A percentile compares a stretch with the other conserved stretches of the same genome.
Evolutionary conservation across 2,329 filamentous ascomycete genomes (phyloP).

Genomic region (Ophiostoma sp.): DNA sequence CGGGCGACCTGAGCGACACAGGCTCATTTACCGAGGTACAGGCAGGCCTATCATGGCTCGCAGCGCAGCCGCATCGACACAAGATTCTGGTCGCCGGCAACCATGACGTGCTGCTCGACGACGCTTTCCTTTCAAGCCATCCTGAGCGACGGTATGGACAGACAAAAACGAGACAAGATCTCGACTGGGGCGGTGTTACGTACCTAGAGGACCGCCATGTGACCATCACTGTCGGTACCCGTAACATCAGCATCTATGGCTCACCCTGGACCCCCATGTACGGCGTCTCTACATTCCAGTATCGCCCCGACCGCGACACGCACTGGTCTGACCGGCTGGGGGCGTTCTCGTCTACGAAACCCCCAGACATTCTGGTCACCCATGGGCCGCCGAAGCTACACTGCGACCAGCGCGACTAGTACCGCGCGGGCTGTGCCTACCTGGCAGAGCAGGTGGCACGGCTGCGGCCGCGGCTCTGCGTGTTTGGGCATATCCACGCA

Average conservation of each 20-base stretch:
- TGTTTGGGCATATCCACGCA: constrained; percentile 31
- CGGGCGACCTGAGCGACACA: constrained; percentile 38
- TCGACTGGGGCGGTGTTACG: constrained; percentile 27
- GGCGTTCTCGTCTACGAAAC: neutral
- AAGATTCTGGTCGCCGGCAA: constrained; percentile 35
- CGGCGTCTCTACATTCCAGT: constrained; percentile 30
- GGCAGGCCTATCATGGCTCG: constrained; percentile 35
- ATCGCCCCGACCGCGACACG: constrained; percentile 21
- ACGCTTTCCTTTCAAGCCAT: constrained; percentile 8
- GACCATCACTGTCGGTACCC: neutral
- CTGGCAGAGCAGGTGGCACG: constrained; percentile 26
- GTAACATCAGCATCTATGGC: constrained; percentile 27
- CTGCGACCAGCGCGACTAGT: constrained; percentile 22
- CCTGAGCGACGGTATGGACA: constrained; percentile 25
- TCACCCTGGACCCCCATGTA: constrained; percentile 29
- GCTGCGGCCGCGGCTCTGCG: constrained; percentile 25
- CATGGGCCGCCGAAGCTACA: constrained; percentile 30
- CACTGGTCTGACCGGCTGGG: constrained; percentile 25
- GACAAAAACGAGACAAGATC: constrained; percentile 21
- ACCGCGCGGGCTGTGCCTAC: constrained; percentile 28
- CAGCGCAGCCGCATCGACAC: constrained; percentile 32
- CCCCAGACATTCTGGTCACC: constrained; percentile 28
- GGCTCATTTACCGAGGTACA: constrained; percentile 38
- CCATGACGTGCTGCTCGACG: constrained; percentile 26
- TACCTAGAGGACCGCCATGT: constrained; percentile 27